phyloP scores from a whole-genome alignment of 768 basidiomycete species.

The Boletus rex-veris region DNA sequence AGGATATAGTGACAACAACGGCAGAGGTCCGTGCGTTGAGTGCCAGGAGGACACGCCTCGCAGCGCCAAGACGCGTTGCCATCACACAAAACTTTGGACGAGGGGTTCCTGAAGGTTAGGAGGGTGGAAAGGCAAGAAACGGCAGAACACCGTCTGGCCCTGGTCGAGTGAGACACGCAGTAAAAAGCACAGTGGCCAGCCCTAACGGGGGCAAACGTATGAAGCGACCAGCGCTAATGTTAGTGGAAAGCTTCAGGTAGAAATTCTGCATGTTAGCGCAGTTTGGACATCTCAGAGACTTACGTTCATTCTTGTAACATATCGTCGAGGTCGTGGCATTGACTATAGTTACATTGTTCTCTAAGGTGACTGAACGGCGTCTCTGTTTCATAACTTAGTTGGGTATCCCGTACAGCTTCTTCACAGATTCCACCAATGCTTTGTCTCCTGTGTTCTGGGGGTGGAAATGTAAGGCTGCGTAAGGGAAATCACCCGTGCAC shows the following conservation, averaged over 20 bases:
- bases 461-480: not conserved
- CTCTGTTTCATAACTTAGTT: not conserved
- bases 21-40: conserved; percentile 5
- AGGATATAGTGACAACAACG: not conserved
- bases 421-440: conserved; percentile 57
- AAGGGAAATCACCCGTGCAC: not conserved
- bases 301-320: too few species aligned
- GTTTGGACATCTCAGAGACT: too few species aligned
- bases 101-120: not conserved
- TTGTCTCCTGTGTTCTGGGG: conserved; percentile 67
- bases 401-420: conserved; percentile 27
- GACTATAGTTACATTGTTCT: not conserved
- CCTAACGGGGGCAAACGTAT: too few species aligned
- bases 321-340: not conserved
- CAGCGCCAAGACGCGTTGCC: conserved; percentile 5
- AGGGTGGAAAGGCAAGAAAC: too few species aligned
- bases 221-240: too few species aligned
- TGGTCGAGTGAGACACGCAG: too few species aligned
- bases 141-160: too few species aligned
- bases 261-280: too few species aligned
- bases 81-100: conserved; percentile 10
- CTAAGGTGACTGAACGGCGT: not conserved
- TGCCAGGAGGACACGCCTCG: conserved; percentile 2
- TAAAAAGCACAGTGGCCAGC: too few species aligned
- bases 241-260: too few species aligned